A percentile compares a stretch with the other conserved stretches of the same genome.
phyloP scores from a whole-genome alignment of 2,329 filamentous ascomycete genomes.

The Colletotrichum viniferum region DNA sequence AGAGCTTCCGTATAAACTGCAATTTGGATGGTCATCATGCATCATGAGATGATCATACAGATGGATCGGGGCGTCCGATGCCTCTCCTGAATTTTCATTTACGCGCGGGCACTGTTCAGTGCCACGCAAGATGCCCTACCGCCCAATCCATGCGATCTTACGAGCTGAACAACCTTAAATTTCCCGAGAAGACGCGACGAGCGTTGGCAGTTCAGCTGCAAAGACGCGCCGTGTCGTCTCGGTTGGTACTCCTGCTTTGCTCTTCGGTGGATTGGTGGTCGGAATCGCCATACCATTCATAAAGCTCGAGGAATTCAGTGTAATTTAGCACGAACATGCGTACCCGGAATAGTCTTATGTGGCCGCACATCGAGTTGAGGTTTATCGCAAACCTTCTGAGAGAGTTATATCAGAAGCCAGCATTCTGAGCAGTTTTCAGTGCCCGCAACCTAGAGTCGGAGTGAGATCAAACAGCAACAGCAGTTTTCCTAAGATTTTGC shows the following conservation, averaged over 20 bases:
- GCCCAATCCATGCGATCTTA: not conserved
- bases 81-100: not conserved
- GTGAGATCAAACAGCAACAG: not conserved
- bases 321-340: not conserved
- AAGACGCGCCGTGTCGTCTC: not conserved
- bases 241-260: rapidly evolving
- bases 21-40: not conserved
- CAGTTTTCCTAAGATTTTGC: not conserved
- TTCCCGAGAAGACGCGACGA: rapidly evolving
- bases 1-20: not conserved
- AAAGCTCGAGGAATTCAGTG: rapidly evolving
- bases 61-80: not conserved
- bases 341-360: not conserved
- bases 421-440: not conserved
- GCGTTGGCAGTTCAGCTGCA: rapidly evolving
- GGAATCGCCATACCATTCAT: not conserved
- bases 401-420: not conserved
- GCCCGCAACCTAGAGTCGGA: not conserved
- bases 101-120: rapidly evolving
- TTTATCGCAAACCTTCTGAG: not conserved
- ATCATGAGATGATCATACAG: not conserved
- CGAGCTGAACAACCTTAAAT: not conserved
- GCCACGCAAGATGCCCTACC: rapidly evolving
- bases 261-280: not conserved
- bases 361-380: not conserved